These are phyloP conservation scores for Pythium aphanidermatum DNA, from an alignment of 352 stramenopile genomes.

Conservation along the genomic window DNA sequence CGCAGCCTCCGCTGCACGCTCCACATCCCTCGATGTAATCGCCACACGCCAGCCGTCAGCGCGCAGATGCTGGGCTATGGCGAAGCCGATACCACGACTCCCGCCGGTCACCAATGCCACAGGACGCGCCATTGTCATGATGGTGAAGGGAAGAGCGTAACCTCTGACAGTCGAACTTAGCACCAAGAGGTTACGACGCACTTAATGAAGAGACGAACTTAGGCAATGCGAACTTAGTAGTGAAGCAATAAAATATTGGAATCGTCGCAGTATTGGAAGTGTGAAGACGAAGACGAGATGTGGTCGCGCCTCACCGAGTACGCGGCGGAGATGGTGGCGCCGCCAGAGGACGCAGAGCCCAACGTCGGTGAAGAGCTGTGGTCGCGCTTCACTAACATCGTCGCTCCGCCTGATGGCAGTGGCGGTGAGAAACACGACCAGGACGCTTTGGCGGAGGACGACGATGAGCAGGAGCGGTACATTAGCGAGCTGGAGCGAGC, in stretches of 20 bases:
- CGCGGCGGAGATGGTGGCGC: slow-evolving; percentile 64
- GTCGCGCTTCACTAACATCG: slow-evolving; percentile 17
- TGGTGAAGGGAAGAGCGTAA: too few species aligned
- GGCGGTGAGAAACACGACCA: neutral
- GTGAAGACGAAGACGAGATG: slow-evolving; percentile 43
- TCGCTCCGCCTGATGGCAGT: neutral
- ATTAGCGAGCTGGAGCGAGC: slow-evolving; percentile 71
- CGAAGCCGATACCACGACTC: slow-evolving; percentile 75
- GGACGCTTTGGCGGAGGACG: slow-evolving; percentile 4
- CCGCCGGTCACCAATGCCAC: slow-evolving; percentile 71
- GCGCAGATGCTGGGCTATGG: slow-evolving; percentile 60
- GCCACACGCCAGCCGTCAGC: slow-evolving; percentile 60
- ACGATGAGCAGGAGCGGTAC: slow-evolving; percentile 74
- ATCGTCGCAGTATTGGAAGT: too few species aligned
- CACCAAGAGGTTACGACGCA: too few species aligned
- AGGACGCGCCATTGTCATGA: neutral
- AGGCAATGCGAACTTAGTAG: slow-evolving; percentile 4
- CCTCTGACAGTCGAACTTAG: too few species aligned
- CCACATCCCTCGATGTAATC: slow-evolving; percentile 56
- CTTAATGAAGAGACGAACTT: slow-evolving; percentile 4
- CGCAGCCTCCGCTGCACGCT: slow-evolving; percentile 45
- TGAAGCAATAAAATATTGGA: too few species aligned
- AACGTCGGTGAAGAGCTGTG: slow-evolving; percentile 11
- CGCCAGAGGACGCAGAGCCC: slow-evolving; percentile 26
- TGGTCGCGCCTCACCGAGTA: slow-evolving; percentile 64